Evolutionary conservation across 257 asterid species (phyloP).

Genomic region (Coffea canephora): DNA sequence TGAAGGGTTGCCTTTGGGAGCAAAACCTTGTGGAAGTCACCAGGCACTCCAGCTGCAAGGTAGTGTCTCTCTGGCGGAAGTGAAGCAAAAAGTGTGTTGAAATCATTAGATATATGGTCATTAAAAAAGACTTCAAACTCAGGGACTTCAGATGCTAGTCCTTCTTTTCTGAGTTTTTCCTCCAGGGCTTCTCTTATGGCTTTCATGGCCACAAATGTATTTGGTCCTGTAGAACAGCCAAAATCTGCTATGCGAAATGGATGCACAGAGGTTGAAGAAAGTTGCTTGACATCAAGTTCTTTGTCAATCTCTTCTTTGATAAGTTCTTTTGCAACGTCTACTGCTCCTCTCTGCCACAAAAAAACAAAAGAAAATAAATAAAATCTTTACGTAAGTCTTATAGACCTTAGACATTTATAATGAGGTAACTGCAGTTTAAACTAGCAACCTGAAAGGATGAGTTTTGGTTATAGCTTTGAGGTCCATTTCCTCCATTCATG

Average conservation of each 20-base stretch:
- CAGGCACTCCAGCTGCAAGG: constrained; percentile 14
- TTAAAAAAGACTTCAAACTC: constrained; percentile 7
- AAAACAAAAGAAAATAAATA: too few relatives aligned
- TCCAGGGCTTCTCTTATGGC: constrained; percentile 30
- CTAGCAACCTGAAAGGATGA: constrained; percentile 4
- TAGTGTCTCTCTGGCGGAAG: constrained; percentile 7
- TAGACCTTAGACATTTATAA: too few relatives aligned
- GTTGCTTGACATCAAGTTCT: neutral
- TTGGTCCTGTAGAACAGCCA: too few relatives aligned
- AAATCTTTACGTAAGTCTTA: too few relatives aligned
- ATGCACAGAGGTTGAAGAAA: neutral
- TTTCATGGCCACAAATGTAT: too few relatives aligned
- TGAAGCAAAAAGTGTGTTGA: constrained; percentile 7
- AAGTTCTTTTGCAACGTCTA: constrained; percentile 4
- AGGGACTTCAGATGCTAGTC: neutral
- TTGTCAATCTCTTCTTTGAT: constrained; percentile 5
- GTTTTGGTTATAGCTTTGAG: constrained; percentile 10
- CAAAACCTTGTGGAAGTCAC: neutral
- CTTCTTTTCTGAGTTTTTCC: constrained; percentile 5
- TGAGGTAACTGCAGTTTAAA: too few relatives aligned
- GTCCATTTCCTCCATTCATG: constrained; percentile 21
- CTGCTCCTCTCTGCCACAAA: constrained; percentile 3
- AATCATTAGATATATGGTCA: constrained; percentile 6
- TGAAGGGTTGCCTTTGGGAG: neutral
- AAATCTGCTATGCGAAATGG: too few relatives aligned